phyloP scores from a whole-genome alignment of 164 flowering plant genomes.

The Paratinospora sagittata region DNA sequence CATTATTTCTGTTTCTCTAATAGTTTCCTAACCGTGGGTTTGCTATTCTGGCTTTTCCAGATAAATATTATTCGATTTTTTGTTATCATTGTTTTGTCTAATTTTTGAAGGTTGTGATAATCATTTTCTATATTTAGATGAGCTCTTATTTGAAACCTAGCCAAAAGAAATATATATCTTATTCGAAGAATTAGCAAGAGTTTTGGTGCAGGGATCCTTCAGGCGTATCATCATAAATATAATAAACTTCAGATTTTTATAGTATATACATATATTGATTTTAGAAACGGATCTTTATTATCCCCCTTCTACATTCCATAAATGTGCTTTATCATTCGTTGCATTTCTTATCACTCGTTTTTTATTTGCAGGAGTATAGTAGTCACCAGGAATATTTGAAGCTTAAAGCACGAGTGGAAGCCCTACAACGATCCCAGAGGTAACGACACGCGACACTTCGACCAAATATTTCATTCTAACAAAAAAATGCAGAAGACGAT shows the following conservation, averaged over 20 bases:
- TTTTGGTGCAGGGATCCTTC: too few species aligned
- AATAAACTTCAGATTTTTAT: background rate
- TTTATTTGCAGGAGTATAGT: slow-evolving; percentile 57
- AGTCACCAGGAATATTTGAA: slow-evolving; percentile 93
- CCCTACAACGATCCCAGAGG: slow-evolving; percentile 75
- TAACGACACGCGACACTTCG: slow-evolving; percentile 10
- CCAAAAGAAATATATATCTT: too few species aligned
- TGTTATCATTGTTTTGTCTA: background rate
- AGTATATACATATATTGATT: background rate
- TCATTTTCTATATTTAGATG: too few species aligned
- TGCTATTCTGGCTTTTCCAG: background rate
- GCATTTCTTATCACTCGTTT: background rate
- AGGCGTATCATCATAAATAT: too few species aligned
- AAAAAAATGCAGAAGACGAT: too few species aligned
- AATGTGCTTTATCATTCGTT: background rate
- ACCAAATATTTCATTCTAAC: too few species aligned
- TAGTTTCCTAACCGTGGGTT: background rate
- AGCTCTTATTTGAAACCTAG: too few species aligned
- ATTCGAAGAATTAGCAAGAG: too few species aligned
- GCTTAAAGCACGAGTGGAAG: slow-evolving; percentile 85
- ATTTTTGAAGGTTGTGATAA: too few species aligned
- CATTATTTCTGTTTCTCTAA: background rate
- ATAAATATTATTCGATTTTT: background rate
- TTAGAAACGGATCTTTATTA: background rate
- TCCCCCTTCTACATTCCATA: background rate